phyloP scores from a whole-genome alignment of 108 stramenopile species.

The Seminavis robusta region DNA sequence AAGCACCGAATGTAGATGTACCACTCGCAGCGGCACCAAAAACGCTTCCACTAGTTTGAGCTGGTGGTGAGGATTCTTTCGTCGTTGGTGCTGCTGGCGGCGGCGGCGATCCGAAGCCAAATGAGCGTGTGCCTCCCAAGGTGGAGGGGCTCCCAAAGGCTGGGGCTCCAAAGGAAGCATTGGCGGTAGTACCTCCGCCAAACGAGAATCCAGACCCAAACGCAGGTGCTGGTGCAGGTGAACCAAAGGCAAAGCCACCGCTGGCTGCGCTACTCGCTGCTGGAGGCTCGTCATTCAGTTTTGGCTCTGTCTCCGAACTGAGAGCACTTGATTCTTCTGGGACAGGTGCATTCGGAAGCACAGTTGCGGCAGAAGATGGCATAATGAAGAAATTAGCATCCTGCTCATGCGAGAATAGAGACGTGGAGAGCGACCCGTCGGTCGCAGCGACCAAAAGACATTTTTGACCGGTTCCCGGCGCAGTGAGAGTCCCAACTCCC shows the following conservation, averaged over 20 bases:
- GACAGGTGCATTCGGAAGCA: background rate
- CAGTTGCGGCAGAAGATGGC: background rate
- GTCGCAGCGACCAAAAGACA: slow-evolving; percentile 44
- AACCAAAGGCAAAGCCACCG: slow-evolving; percentile 20
- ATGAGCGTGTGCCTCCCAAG: slow-evolving; percentile 3
- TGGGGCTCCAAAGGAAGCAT: background rate
- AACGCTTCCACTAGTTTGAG: too few relatives aligned
- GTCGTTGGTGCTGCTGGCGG: background rate
- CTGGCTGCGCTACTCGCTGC: background rate
- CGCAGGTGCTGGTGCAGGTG: slow-evolving; percentile 6
- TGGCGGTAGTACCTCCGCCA: background rate
- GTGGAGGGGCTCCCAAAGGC: slow-evolving; percentile 4
- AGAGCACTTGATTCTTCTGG: background rate
- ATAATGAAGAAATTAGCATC: slow-evolving; percentile 20
- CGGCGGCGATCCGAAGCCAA: background rate
- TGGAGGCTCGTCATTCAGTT: background rate
- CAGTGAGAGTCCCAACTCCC: slow-evolving; percentile 51
- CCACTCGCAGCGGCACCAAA: too few relatives aligned
- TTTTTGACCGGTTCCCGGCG: slow-evolving; percentile 9
- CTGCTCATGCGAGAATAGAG: slow-evolving; percentile 23
- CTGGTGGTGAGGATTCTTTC: too few relatives aligned
- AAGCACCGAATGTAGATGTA: too few relatives aligned
- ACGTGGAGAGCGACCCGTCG: slow-evolving; percentile 50
- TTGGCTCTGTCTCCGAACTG: background rate
- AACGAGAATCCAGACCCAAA: slow-evolving; percentile 28